Base-by-base conservation (phyloP, 2,329 filamentous ascomycete genomes). In the Hansfordia pulvinata region DNA sequence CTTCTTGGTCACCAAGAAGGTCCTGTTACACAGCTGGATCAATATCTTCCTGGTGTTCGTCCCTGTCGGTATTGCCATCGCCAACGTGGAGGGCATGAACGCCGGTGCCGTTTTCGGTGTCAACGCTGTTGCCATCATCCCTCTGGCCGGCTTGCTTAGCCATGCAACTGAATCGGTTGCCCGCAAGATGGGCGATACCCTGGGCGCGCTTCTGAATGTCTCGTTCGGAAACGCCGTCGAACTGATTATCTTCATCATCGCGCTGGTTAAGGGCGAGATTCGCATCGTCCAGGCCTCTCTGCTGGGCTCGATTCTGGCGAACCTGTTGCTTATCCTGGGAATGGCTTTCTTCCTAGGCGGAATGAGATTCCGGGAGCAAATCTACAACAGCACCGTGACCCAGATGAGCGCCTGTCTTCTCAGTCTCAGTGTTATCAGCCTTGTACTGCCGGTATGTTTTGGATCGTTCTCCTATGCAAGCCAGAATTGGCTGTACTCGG, bases 321-420 rank as follows among this genome's bases (percentile, higher is more conserved):
- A 93, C 45, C 56, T 93, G 30, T 63, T 94, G 14, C 66, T 93
- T 33, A 93, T 93, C 44, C 57, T 94, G 40, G 86, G 86, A 43
- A 93, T 93, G 84, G 76, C 76, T 30, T 93, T 94, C 52, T 67
- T 93, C 27, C 56, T 92, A 14, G 86, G 86, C 44, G 86, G 85
- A 35, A 58, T 93, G 29, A 76, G 84, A 35, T 93, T 74, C 51
- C 77, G 80, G 47, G 86, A 94, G 58, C 86, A 93, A 70, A 76
- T 94, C 35, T 94, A 93, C 57, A 94, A 93, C 56, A 90, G 76
- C 54, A 93, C 83, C 13, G 83, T 93, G 31, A 93, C 85, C 1
- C 85, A 94, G 50, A 93, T 93, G 83, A 93, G 84, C 48, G 86
- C 86, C 27, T 93, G 84, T 56, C 63, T 94, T 40, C 69, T 94